These are phyloP conservation scores for Polyporus tsugae DNA, from an alignment of 1,284 basidiomycete species.

Conservation along the genomic window DNA sequence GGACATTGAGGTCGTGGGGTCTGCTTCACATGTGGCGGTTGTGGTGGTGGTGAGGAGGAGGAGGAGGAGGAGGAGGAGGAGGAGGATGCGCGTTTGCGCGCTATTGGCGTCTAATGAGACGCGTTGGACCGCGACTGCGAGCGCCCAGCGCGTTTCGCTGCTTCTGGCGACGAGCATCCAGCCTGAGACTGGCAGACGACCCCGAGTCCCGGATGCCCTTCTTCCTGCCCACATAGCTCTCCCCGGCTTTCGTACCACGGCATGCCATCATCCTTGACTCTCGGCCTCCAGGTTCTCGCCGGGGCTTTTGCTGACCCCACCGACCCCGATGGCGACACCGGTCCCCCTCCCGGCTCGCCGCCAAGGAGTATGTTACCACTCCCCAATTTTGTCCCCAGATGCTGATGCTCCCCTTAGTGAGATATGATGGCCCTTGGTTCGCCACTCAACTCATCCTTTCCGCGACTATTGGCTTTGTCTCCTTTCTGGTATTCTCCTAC, in stretches of 20 bases:
- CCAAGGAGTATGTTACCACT: conserved; percentile 55
- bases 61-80: no score
- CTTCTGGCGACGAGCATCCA: conserved; percentile 9
- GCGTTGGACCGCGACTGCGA: conserved; percentile 29
- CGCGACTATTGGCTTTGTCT: conserved; percentile 76
- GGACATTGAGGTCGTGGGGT: no score
- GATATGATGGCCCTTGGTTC: conserved; percentile 92
- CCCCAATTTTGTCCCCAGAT: conserved; percentile 26
- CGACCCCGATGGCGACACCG: conserved; percentile 27
- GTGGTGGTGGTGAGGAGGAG: no score
- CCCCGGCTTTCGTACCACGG: background rate
- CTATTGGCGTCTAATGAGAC: conserved; percentile 9
- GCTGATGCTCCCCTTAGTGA: conserved; percentile 49
- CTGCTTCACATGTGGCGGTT: no score
- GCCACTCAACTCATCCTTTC: conserved; percentile 90
- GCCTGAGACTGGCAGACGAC: conserved; percentile 18
- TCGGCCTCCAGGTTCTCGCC: conserved; percentile 20
- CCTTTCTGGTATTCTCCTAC: conserved; percentile 91
- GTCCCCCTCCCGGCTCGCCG: conserved; percentile 61
- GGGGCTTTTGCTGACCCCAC: conserved; percentile 24
- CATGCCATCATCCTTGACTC: conserved; percentile 18
- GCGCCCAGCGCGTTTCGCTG: conserved; percentile 22
- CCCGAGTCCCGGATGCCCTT: conserved; percentile 26
- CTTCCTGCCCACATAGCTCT: conserved; percentile 10
- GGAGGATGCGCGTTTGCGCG: no score